Percentiles rank a stretch among this genome's conserved stretches.
These are phyloP conservation scores for Arctium minus DNA, from an alignment of 129 eudicot genomes.

Conservation along the genomic window DNA sequence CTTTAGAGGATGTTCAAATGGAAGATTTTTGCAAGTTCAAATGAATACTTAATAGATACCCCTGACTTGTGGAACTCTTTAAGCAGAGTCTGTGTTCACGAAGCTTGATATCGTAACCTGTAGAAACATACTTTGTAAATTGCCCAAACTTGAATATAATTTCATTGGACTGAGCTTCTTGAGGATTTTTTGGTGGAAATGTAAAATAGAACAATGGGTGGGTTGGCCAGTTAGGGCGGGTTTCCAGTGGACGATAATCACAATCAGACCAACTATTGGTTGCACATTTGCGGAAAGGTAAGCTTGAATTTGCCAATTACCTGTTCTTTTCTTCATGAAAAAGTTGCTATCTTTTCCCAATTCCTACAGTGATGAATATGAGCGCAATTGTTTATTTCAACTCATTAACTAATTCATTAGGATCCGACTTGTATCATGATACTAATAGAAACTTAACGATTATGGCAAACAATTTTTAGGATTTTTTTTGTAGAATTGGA, in stretches of 20 bases:
- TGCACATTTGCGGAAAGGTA: background rate
- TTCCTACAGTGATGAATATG: too few species aligned
- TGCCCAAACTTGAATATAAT: background rate
- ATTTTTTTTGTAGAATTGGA: background rate
- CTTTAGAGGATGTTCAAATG: background rate
- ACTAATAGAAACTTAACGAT: too few species aligned
- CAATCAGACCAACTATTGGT: background rate
- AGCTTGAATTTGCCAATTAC: background rate
- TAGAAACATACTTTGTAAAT: background rate
- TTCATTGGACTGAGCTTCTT: background rate
- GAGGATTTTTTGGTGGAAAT: background rate
- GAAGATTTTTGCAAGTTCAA: background rate
- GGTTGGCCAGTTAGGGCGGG: background rate
- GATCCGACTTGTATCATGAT: too few species aligned
- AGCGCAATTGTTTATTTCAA: too few species aligned
- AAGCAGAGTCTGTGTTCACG: background rate
- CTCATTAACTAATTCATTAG: too few species aligned
- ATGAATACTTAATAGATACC: background rate
- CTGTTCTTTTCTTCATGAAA: background rate
- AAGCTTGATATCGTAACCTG: background rate
- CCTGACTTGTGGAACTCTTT: background rate
- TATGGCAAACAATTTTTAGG: too few species aligned
- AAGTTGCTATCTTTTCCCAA: too few species aligned
- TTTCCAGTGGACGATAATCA: background rate
- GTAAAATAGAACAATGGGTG: too few species aligned